A percentile compares a stretch with the other conserved stretches of the same genome.
These are phyloP conservation scores for Kwoniella mangroviensis DNA, from an alignment of 768 basidiomycete species.

Conservation along the genomic window DNA sequence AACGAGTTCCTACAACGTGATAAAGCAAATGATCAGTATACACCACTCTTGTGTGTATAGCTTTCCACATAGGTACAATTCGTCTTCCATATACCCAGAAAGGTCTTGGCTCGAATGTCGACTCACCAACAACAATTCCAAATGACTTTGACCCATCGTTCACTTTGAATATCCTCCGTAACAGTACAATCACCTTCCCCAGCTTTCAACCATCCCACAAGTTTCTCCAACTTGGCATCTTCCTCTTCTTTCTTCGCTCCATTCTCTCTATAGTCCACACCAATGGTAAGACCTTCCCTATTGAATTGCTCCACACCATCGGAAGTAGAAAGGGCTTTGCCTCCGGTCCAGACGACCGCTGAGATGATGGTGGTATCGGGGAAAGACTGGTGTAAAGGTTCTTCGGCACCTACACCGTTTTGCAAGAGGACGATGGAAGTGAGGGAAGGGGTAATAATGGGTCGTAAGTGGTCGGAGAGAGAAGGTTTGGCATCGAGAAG, in stretches of 20 bases:
- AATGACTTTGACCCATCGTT: conserved; percentile 57
- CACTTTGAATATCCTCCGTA: conserved; percentile 50
- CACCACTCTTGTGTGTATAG: too few relatives aligned
- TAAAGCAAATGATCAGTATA: too few relatives aligned
- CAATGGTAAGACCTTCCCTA: conserved; percentile 51
- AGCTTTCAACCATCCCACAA: conserved; percentile 38
- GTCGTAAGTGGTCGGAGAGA: conserved; percentile 43
- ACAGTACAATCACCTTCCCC: conserved; percentile 48
- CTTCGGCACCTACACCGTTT: conserved; percentile 56
- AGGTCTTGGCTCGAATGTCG: too few relatives aligned
- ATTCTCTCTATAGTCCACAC: conserved; percentile 45
- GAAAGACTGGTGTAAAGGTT: conserved; percentile 50
- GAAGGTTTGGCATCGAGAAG: conserved; percentile 53
- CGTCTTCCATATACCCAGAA: too few relatives aligned
- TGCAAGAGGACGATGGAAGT: conserved; percentile 54
- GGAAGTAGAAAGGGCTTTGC: conserved; percentile 28
- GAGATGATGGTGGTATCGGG: conserved; percentile 52
- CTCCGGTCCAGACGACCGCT: conserved; percentile 56
- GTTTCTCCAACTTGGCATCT: conserved; percentile 37
- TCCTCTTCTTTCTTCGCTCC: conserved; percentile 34
- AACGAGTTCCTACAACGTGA: conserved; percentile 43
- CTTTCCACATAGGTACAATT: too few relatives aligned
- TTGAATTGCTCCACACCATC: conserved; percentile 54
- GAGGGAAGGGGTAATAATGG: conserved; percentile 33
- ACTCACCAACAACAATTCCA: conserved; percentile 42